Evolutionary conservation across 106 monocot species (phyloP).

Genomic region (Posidonia australis): DNA sequence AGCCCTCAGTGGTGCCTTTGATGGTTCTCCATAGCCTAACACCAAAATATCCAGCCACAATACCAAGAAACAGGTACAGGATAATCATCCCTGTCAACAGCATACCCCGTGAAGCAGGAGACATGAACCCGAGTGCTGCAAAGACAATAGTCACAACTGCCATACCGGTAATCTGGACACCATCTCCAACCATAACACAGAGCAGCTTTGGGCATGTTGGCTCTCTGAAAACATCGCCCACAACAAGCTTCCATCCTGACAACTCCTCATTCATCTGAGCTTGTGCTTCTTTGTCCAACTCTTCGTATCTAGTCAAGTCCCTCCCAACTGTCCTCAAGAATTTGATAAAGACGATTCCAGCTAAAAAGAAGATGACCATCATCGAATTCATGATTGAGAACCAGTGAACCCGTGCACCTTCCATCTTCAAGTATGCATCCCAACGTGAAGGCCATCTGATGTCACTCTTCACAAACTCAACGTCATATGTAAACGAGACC

Average conservation of each 20-base stretch:
- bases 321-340: constrained; percentile 55
- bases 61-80: constrained; percentile 54
- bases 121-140: constrained; percentile 57
- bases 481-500: constrained; percentile 55
- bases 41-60: constrained; percentile 43
- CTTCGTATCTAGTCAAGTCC: constrained; percentile 56
- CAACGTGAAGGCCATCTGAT: constrained; percentile 67
- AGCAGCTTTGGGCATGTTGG: constrained; percentile 45
- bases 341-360: constrained; percentile 58
- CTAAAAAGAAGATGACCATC: constrained; percentile 62
- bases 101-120: constrained; percentile 71
- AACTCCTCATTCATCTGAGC: constrained; percentile 63
- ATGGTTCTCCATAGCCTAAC: constrained; percentile 52
- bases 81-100: constrained; percentile 65
- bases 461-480: constrained; percentile 44
- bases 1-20: constrained; percentile 44
- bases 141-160: constrained; percentile 45
- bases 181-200: constrained; percentile 61
- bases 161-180: constrained; percentile 62
- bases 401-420: constrained; percentile 56
- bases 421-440: constrained; percentile 66
- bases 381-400: constrained; percentile 69
- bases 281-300: constrained; percentile 51
- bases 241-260: constrained; percentile 63
- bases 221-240: constrained; percentile 67